Conservation (phyloP, 148 eudicot genomes). For the Vaccinium myrtillus region DNA sequence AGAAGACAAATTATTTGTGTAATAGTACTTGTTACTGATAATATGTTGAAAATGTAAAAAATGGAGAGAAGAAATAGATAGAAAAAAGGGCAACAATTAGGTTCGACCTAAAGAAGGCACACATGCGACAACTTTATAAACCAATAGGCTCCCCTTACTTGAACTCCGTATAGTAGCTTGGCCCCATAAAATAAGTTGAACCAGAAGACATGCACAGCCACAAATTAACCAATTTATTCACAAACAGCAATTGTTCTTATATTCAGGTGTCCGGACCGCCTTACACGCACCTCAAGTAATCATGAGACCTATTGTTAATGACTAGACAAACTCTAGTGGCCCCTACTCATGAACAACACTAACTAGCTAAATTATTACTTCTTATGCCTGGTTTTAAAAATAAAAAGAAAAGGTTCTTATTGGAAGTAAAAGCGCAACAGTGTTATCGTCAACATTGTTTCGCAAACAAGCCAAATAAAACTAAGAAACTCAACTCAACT, state of each 20-base stretch:
- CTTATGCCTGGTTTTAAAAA: not conserved
- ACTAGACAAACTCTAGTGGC: not conserved
- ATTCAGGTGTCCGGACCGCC: not conserved
- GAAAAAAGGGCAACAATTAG: not conserved
- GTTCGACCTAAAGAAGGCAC: not conserved
- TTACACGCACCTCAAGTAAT: not conserved
- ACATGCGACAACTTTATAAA: not conserved
- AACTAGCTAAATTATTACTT: not conserved
- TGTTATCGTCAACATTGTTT: not conserved
- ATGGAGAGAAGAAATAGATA: not conserved
- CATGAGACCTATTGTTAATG: not conserved
- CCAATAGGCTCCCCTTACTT: constrained; percentile 5
- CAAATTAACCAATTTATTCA: not conserved
- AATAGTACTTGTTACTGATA: not conserved
- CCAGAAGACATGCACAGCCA: not conserved
- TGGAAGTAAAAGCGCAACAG: not conserved
- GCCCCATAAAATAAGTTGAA: not conserved
- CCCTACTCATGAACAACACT: not conserved
- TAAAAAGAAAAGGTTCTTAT: not conserved
- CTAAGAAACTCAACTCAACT: not conserved
- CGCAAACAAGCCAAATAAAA: not conserved
- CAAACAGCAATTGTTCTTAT: not conserved
- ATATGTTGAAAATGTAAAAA: not conserved
- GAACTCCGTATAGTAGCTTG: not conserved
- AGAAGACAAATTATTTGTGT: not conserved